Conservation (phyloP, 2,329 filamentous ascomycete genomes). For the Verticillium longisporum region DNA sequence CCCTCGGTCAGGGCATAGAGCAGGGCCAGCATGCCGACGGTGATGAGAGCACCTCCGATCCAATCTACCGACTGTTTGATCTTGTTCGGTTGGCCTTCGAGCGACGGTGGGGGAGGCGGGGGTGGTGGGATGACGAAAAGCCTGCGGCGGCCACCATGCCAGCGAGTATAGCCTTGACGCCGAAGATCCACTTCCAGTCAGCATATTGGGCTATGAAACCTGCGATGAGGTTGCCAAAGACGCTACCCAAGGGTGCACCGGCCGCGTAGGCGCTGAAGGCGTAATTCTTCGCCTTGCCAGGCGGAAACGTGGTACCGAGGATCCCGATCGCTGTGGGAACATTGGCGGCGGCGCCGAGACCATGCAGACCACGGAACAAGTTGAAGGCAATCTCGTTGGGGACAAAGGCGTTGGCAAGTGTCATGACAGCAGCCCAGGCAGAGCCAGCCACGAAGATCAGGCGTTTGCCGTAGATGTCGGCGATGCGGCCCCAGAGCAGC, state of each 20-base stretch:
- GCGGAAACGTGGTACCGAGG: slow-evolving; percentile 59
- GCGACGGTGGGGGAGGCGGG: slow-evolving; percentile 37
- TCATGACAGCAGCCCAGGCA: slow-evolving; percentile 53
- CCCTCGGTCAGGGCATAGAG: slow-evolving; percentile 63
- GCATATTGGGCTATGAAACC: slow-evolving; percentile 57
- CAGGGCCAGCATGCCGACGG: slow-evolving; percentile 52
- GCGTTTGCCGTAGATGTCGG: slow-evolving; percentile 60
- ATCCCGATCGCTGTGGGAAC: slow-evolving; percentile 67
- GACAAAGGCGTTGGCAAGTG: slow-evolving; percentile 56
- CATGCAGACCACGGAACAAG: slow-evolving; percentile 59
- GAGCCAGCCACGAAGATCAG: slow-evolving; percentile 59
- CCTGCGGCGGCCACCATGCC: slow-evolving; percentile 49
- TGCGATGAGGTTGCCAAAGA: slow-evolving; percentile 58
- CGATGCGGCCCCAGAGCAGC: slow-evolving; percentile 60
- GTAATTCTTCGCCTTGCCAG: slow-evolving; percentile 63
- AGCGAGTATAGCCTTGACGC: slow-evolving; percentile 54
- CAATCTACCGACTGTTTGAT: slow-evolving; percentile 53
- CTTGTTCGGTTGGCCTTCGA: slow-evolving; percentile 10
- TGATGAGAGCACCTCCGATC: slow-evolving; percentile 58
- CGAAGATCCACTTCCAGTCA: slow-evolving; percentile 63
- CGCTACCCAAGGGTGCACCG: slow-evolving; percentile 56
- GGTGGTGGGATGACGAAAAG: slow-evolving; percentile 39
- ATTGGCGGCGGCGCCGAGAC: slow-evolving; percentile 62
- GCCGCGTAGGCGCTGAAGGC: slow-evolving; percentile 60
- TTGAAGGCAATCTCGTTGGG: slow-evolving; percentile 63